These are phyloP conservation scores for Leptomonas pyrrhocoris DNA, from an alignment of 208 protist species.

Conservation along the genomic window DNA sequence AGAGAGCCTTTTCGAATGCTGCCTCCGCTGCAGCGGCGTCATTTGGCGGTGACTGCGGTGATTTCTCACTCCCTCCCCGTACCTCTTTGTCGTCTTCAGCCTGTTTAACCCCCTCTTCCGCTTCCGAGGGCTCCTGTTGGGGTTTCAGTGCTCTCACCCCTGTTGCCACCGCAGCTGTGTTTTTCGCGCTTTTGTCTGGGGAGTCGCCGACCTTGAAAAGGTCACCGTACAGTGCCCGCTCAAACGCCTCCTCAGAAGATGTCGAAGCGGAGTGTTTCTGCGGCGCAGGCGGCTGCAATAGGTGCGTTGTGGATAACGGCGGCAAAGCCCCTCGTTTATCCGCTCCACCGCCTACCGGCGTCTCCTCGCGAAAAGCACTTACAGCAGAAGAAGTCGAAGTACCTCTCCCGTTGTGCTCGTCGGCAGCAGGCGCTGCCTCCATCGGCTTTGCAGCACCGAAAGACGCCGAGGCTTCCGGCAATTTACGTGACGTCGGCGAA, in stretches of 20 bases:
- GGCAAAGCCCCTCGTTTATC: no score
- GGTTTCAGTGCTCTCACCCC: no score
- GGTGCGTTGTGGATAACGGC: no score
- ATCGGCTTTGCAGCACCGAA: no score
- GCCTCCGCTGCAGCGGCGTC: constrained; percentile 1
- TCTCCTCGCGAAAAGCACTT: no score
- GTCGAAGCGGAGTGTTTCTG: not conserved
- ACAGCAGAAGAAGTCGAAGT: no score
- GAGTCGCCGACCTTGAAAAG: not conserved
- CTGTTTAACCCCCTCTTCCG: not conserved
- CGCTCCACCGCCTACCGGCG: no score
- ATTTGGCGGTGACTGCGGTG: not conserved
- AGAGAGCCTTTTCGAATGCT: constrained; percentile 23
- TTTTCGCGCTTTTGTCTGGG: not conserved
- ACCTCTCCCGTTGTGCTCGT: no score
- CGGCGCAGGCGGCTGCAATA: not conserved
- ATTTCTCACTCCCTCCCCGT: not conserved
- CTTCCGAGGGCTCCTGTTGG: no score
- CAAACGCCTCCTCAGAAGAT: constrained; percentile 15
- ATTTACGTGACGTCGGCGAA: no score
- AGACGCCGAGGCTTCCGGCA: no score
- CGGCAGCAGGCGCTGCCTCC: no score
- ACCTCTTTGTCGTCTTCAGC: not conserved
- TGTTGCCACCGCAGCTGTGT: not conserved
- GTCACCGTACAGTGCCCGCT: constrained; percentile 5